phyloP scores from a whole-genome alignment of 805 yeast species.

The Saturnispora silvae region DNA sequence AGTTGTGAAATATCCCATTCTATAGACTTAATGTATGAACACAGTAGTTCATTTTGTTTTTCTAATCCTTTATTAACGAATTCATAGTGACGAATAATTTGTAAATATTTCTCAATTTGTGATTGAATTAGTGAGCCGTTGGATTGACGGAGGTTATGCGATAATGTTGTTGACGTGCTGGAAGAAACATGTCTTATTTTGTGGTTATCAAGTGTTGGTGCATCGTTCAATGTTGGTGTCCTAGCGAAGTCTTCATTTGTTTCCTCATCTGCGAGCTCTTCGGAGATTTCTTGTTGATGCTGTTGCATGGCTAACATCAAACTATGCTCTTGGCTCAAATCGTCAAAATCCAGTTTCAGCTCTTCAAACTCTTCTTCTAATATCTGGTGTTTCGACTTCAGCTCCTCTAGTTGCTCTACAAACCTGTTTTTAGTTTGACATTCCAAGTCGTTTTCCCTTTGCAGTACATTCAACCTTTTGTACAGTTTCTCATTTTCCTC shows the following conservation, averaged over 20 bases:
- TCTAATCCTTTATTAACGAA: slow-evolving; percentile 45
- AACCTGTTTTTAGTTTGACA: slow-evolving; percentile 40
- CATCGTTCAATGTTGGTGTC: slow-evolving; percentile 4
- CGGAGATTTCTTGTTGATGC: too few species aligned
- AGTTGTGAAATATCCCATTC: slow-evolving; percentile 13
- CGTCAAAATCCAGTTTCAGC: slow-evolving; percentile 22
- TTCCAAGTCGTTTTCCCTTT: slow-evolving; percentile 43
- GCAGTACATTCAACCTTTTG: slow-evolving; percentile 29
- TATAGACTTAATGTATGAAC: slow-evolving; percentile 45
- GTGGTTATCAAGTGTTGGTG: neutral
- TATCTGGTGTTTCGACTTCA: slow-evolving; percentile 29
- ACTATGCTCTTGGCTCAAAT: slow-evolving; percentile 18
- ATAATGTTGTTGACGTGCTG: slow-evolving; percentile 1
- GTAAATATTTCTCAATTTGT: slow-evolving; percentile 24
- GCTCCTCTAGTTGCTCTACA: slow-evolving; percentile 43
- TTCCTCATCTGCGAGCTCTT: neutral
- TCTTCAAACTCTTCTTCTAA: slow-evolving; percentile 20
- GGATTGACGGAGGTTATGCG: too few species aligned
- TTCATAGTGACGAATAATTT: slow-evolving; percentile 40
- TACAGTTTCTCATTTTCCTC: slow-evolving; percentile 18
- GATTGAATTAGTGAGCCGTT: slow-evolving; percentile 19
- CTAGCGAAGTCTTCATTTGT: slow-evolving; percentile 1
- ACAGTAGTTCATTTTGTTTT: slow-evolving; percentile 44
- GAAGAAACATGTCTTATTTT: slow-evolving; percentile 9
- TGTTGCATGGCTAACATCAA: neutral